Conservation (phyloP, 768 basidiomycete species). For the Leucocoprinus sp. region DNA sequence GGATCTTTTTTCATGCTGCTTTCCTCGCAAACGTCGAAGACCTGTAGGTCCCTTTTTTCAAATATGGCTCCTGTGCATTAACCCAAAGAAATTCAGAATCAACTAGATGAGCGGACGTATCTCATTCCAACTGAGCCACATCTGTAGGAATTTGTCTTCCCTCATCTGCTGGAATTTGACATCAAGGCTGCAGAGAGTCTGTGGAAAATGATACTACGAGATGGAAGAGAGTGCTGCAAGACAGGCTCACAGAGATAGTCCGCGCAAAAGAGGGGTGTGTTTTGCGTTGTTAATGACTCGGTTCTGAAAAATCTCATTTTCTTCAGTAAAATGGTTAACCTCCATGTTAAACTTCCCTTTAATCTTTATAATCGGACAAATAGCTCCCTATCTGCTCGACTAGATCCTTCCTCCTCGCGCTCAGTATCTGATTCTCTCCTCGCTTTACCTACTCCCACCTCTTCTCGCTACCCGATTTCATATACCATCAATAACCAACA, state of each 20-base stretch:
- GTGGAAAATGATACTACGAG: conserved; percentile 11
- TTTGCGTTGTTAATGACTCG: too few relatives aligned
- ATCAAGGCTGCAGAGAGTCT: conserved; percentile 2
- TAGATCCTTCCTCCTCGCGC: conserved; percentile 20
- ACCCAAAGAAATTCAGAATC: conserved; percentile 6
- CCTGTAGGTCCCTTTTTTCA: background rate
- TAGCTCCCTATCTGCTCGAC: conserved; percentile 14
- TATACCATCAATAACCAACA: conserved; percentile 7
- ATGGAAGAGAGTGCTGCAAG: conserved; percentile 40
- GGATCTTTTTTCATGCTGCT: background rate
- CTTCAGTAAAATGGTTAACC: conserved; percentile 66
- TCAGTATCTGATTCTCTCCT: conserved; percentile 20
- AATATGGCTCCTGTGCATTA: background rate
- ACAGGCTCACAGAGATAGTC: conserved; percentile 44
- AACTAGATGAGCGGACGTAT: conserved; percentile 19
- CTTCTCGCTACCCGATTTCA: conserved; percentile 12
- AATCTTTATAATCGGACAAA: conserved; percentile 42
- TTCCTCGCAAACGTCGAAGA: background rate
- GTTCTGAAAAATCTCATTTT: too few relatives aligned
- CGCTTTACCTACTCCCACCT: conserved; percentile 18
- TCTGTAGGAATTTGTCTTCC: conserved; percentile 12
- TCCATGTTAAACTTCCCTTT: conserved; percentile 47
- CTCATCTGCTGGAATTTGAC: background rate
- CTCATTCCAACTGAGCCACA: conserved; percentile 21
- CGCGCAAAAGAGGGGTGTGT: conserved; percentile 50